Percentiles rank a stretch among this genome's conserved stretches.
phyloP scores from a whole-genome alignment of 2,329 filamentous ascomycete species.

The Clonostachys sp. region DNA sequence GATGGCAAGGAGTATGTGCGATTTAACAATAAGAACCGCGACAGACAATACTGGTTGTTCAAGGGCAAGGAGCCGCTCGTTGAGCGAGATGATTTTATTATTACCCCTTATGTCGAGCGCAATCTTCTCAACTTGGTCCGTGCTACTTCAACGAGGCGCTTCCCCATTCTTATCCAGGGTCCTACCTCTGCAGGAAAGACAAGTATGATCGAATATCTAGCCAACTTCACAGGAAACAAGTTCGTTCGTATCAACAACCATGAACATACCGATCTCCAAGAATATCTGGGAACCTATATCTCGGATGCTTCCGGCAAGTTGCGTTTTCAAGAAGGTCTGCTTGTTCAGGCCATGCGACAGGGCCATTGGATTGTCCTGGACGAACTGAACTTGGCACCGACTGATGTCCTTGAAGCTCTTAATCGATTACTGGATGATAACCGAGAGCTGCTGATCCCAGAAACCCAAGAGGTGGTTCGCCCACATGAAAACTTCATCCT shows the following conservation, averaged over 20 bases:
- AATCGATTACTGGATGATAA: conserved; percentile 97
- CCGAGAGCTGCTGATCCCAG: conserved; percentile 87
- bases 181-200: conserved; percentile 98
- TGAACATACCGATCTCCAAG: conserved; percentile 96
- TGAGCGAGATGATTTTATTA: conserved; percentile 86
- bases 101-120: conserved; percentile 89
- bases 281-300: conserved; percentile 93
- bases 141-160: conserved; percentile 85
- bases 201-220: conserved; percentile 98
- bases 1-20: conserved; percentile 77
- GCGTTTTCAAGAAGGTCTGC: conserved; percentile 85
- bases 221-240: conserved; percentile 93
- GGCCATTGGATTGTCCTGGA: conserved; percentile 98
- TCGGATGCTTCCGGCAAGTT: conserved; percentile 82
- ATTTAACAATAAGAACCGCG: conserved; percentile 60
- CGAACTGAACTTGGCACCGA: conserved; percentile 93
- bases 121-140: conserved; percentile 93
- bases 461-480: conserved; percentile 89
- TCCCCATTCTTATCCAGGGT: conserved; percentile 92
- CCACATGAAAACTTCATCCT: conserved; percentile 96
- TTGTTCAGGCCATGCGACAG: conserved; percentile 87
- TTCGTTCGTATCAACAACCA: conserved; percentile 99
- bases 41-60: conserved; percentile 84
- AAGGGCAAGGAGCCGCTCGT: conserved; percentile 62
- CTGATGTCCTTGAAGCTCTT: conserved; percentile 91